phyloP scores from a whole-genome alignment of 208 protist species.

The Leptomonas seymouri region DNA sequence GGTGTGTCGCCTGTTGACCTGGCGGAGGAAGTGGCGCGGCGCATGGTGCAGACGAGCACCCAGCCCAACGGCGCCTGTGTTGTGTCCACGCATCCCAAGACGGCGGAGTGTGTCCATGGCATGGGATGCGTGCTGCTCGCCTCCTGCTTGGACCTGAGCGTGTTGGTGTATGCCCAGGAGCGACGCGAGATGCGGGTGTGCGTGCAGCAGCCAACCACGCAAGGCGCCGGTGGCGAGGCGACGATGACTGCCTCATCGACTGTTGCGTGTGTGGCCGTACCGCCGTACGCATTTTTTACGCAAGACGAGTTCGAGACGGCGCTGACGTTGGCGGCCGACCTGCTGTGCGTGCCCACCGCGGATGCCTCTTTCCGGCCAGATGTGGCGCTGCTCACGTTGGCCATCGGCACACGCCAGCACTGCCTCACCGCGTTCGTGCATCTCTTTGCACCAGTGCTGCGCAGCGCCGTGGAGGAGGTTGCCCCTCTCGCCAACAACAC shows the following conservation, averaged over 20 bases:
- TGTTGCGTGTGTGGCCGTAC: conserved; percentile 32
- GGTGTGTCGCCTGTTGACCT: conserved; percentile 49
- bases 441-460: conserved; percentile 52
- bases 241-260: not conserved
- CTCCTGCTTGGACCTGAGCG: conserved; percentile 63
- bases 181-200: conserved; percentile 30
- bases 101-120: conserved; percentile 52
- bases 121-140: conserved; percentile 63
- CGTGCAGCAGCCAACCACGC: not conserved
- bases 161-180: conserved; percentile 43
- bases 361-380: conserved; percentile 40
- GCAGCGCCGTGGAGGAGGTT: conserved; percentile 23
- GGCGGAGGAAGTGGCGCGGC: conserved; percentile 66
- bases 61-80: conserved; percentile 60
- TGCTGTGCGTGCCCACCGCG: conserved; percentile 54
- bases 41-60: conserved; percentile 52
- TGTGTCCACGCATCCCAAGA: conserved; percentile 34
- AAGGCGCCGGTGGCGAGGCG: not conserved
- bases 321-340: conserved; percentile 65
- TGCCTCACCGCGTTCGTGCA: conserved; percentile 51
- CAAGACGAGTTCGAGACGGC: conserved; percentile 59
- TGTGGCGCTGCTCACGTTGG: conserved; percentile 52
- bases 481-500: conserved; percentile 47
- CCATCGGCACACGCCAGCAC: conserved; percentile 49
- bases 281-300: conserved; percentile 34